Evolutionary conservation across 176 grass and related monocot species (phyloP).

Genomic region (Carex pumila): DNA sequence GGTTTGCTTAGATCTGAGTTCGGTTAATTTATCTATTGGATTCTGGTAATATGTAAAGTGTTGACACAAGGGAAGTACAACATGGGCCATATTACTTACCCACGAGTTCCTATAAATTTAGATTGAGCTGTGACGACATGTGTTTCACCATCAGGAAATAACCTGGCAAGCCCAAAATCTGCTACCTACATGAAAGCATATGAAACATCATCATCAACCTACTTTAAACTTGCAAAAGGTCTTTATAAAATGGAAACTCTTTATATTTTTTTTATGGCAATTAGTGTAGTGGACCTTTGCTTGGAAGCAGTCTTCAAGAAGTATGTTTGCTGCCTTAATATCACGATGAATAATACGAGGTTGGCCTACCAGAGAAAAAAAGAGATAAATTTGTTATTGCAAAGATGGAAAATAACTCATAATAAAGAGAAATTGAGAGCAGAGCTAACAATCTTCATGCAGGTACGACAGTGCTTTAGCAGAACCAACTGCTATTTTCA

Average conservation of each 20-base stretch:
- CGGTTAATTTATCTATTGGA: conserved; percentile 17
- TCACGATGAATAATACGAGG: conserved; percentile 33
- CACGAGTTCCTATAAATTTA: conserved; percentile 1
- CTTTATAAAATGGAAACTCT: no score
- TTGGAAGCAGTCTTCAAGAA: conserved; percentile 27
- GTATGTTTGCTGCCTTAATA: conserved; percentile 35
- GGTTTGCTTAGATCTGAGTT: conserved; percentile 58
- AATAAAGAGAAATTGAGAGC: background rate
- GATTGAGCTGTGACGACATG: conserved; percentile 18
- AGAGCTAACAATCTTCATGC: conserved; percentile 73
- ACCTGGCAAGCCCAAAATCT: conserved; percentile 15
- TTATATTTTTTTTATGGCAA: background rate
- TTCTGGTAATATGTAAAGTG: no score
- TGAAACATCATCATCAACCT: conserved; percentile 31
- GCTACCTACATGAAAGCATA: conserved; percentile 33
- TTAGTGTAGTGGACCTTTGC: conserved; percentile 12
- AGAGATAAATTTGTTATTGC: background rate
- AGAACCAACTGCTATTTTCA: conserved; percentile 69
- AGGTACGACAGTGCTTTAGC: conserved; percentile 75
- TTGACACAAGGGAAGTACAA: no score
- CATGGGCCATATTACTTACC: conserved; percentile 21
- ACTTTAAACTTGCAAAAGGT: background rate
- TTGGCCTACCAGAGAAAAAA: conserved; percentile 8
- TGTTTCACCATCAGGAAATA: conserved; percentile 8
- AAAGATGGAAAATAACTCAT: background rate